Evolutionary conservation across 768 basidiomycete species (phyloP).

Genomic region (Hemileccinum impolitum): DNA sequence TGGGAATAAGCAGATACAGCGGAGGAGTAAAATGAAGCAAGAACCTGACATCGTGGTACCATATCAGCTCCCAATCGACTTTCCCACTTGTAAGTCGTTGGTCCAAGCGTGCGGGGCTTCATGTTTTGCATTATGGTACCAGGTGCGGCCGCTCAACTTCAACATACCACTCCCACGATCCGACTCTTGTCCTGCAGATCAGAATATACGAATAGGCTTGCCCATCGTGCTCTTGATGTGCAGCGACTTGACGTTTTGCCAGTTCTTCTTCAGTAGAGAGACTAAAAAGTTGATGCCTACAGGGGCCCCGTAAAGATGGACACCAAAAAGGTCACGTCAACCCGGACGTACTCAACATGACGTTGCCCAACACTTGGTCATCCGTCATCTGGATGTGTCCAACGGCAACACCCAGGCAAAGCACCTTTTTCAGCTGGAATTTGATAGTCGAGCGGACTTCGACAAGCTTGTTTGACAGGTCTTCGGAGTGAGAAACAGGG

Average conservation of each 20-base stretch:
- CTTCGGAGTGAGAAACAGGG: conserved; percentile 89
- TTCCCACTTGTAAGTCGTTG: conserved; percentile 72
- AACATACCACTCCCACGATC: conserved; percentile 14
- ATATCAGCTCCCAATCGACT: conserved; percentile 91
- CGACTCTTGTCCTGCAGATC: conserved; percentile 20
- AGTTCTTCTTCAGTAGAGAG: conserved; percentile 98
- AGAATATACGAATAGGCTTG: conserved; percentile 95
- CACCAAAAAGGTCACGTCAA: neutral
- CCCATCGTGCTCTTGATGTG: conserved; percentile 99
- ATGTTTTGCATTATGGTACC: conserved; percentile 78
- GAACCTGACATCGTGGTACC: conserved; percentile 29
- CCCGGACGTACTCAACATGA: conserved; percentile 81
- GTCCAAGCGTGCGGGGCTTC: conserved; percentile 99
- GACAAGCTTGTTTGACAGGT: conserved; percentile 82
- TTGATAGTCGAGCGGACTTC: conserved; percentile 99
- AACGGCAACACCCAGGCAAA: conserved; percentile 98
- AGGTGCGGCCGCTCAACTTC: conserved; percentile 21
- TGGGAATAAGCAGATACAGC: conserved; percentile 18
- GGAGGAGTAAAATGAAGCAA: conserved; percentile 12
- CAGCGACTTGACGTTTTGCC: conserved; percentile 98
- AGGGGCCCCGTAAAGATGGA: conserved; percentile 6
- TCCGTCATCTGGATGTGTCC: conserved; percentile 97
- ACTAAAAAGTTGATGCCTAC: conserved; percentile 99
- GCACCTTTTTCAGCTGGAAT: conserved; percentile 99
- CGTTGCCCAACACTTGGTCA: conserved; percentile 94